A percentile compares a stretch with the other conserved stretches of the same genome.
phyloP scores from a whole-genome alignment of 306 rosid genomes.

The Lathyrus oleraceus region DNA sequence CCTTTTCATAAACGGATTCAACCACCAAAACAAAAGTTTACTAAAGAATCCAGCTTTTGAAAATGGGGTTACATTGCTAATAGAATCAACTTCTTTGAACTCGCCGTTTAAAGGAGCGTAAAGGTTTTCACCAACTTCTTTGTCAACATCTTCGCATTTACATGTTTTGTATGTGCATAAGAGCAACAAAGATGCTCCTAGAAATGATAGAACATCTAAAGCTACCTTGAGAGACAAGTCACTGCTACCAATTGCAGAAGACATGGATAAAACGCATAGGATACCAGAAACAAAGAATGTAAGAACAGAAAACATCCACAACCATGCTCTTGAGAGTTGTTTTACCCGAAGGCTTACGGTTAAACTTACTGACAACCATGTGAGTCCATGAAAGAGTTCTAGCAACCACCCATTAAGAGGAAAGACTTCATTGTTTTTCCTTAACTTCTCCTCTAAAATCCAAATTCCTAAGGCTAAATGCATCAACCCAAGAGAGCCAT shows the following conservation, averaged over 20 bases:
- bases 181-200: constrained; percentile 33
- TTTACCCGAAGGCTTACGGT: neutral
- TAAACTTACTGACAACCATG: neutral
- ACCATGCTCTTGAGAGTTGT: neutral
- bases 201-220: constrained; percentile 38
- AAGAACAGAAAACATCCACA: neutral
- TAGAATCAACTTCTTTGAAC: constrained; percentile 34
- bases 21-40: constrained; percentile 64
- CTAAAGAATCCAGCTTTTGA: constrained; percentile 59
- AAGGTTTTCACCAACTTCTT: constrained; percentile 33
- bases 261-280: constrained; percentile 39
- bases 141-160: constrained; percentile 21
- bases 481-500: constrained; percentile 46
- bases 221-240: constrained; percentile 37
- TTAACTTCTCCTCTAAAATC: constrained; percentile 51
- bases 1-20: constrained; percentile 72
- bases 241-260: constrained; percentile 27
- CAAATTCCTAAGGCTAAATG: constrained; percentile 55
- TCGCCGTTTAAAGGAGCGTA: constrained; percentile 47
- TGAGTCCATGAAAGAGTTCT: constrained; percentile 48
- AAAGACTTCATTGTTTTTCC: constrained; percentile 33
- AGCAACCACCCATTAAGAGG: constrained; percentile 53
- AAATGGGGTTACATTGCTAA: constrained; percentile 45
- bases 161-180: constrained; percentile 43
- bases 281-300: neutral